These are phyloP conservation scores for Rhizopus stolonifer DNA, from an alignment of 371 early-diverging fungal species.

Conservation along the genomic window DNA sequence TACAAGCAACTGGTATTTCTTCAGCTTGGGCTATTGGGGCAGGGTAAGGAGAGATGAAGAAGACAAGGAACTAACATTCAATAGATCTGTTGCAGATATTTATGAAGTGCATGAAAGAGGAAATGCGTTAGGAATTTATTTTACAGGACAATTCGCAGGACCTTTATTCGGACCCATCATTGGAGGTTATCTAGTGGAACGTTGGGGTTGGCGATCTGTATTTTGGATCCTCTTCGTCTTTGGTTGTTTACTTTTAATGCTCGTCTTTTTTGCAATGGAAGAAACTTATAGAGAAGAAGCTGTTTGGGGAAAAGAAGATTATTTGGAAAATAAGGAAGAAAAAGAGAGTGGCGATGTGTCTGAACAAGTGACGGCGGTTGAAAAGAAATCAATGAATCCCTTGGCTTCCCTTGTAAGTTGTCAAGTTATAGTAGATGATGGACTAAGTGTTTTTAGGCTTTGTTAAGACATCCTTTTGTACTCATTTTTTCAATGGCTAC, in stretches of 20 bases:
- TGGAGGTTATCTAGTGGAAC: conserved; percentile 45
- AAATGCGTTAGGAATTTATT: conserved; percentile 51
- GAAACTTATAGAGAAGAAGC: conserved; percentile 66
- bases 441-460: conserved; percentile 18
- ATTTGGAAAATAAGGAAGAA: background rate
- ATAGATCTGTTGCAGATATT: conserved; percentile 58
- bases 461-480: conserved; percentile 57
- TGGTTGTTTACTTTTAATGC: conserved; percentile 24
- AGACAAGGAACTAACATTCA: background rate
- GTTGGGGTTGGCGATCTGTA: conserved; percentile 46
- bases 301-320: conserved; percentile 32
- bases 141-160: conserved; percentile 51
- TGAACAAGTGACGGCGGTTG: conserved; percentile 19
- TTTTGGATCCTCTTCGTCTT: conserved; percentile 41
- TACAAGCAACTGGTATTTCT: conserved; percentile 79
- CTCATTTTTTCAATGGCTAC: conserved; percentile 51
- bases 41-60: conserved; percentile 34
- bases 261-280: conserved; percentile 56
- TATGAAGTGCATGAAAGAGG: conserved; percentile 50
- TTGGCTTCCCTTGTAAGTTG: conserved; percentile 32
- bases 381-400: conserved; percentile 33
- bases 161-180: conserved; percentile 34
- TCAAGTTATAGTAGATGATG: background rate
- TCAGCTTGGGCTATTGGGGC: conserved; percentile 77
- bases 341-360: background rate